Percentiles rank a stretch among this genome's conserved stretches.
Evolutionary conservation across 2,329 filamentous ascomycete species (phyloP).

Genomic region (Tolypocladium cylindrosporum): DNA sequence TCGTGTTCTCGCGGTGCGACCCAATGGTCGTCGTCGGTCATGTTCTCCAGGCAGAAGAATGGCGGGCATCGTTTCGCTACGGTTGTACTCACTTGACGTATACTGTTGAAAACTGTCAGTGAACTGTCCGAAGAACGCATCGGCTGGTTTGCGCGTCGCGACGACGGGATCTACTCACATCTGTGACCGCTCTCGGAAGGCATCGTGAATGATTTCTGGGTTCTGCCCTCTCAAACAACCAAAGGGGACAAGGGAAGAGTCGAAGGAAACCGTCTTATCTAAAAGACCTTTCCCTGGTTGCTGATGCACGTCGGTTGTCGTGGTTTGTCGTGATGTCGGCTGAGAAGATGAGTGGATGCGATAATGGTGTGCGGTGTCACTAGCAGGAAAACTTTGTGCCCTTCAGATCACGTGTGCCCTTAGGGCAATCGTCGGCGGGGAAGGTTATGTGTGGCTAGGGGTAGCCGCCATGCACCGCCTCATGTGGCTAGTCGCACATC

Average conservation of each 20-base stretch:
- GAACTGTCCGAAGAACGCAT: conserved; percentile 2
- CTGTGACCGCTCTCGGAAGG: conserved; percentile 81
- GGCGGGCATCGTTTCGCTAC: neutral
- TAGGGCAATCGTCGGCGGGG: conserved; percentile 16
- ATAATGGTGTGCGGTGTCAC: conserved; percentile 22
- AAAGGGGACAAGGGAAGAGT: conserved; percentile 28
- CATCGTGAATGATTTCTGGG: conserved; percentile 57
- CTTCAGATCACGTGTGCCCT: conserved; percentile 23
- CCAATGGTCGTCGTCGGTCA: neutral
- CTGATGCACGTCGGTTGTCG: conserved; percentile 26
- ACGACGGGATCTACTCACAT: conserved; percentile 50
- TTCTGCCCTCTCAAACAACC: conserved; percentile 37
- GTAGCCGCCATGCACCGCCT: neutral
- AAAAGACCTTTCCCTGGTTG: conserved; percentile 34
- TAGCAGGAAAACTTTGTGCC: conserved; percentile 23
- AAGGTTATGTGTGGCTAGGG: conserved; percentile 1
- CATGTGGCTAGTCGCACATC: conserved; percentile 1
- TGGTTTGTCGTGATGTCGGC: conserved; percentile 27
- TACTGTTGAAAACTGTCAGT: conserved; percentile 47
- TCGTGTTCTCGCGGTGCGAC: conserved; percentile 1
- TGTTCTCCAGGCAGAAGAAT: neutral
- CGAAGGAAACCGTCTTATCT: conserved; percentile 31
- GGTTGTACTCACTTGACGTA: conserved; percentile 72
- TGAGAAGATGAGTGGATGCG: conserved; percentile 22
- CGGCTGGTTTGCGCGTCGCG: neutral